A percentile compares a stretch with the other conserved stretches of the same genome.
These are phyloP conservation scores for Phytophthora megakarya DNA, from an alignment of 352 stramenopile species.

Conservation along the genomic window DNA sequence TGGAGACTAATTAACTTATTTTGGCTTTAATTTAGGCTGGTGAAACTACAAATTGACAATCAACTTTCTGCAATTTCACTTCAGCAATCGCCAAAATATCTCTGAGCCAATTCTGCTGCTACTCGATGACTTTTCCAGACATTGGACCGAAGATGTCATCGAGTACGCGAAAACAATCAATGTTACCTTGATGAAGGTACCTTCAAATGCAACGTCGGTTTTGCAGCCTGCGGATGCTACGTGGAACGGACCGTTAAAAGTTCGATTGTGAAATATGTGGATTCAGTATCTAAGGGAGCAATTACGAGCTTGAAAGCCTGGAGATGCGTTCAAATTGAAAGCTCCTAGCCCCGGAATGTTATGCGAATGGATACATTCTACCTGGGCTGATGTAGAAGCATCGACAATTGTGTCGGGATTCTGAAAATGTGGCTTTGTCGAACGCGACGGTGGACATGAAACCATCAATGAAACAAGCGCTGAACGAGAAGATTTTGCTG, in stretches of 20 bases:
- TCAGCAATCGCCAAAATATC: background rate
- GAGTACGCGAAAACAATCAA: conserved; percentile 1
- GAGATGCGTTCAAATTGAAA: background rate
- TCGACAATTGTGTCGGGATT: too few relatives aligned
- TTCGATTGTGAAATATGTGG: background rate
- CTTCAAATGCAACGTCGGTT: background rate
- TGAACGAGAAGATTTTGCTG: background rate
- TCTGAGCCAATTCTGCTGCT: background rate
- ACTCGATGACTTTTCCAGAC: conserved; percentile 2
- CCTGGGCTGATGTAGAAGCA: too few relatives aligned
- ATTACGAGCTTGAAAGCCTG: background rate
- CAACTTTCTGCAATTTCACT: background rate
- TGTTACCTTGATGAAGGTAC: background rate
- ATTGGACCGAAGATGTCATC: background rate
- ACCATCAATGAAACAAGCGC: too few relatives aligned
- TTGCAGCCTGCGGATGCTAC: background rate
- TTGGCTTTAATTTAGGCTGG: background rate
- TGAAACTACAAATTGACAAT: conserved; percentile 1
- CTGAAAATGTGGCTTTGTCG: too few relatives aligned
- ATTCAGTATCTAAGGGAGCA: background rate
- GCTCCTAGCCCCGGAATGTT: too few relatives aligned
- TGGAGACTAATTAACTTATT: background rate
- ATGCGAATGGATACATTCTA: too few relatives aligned
- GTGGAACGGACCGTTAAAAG: background rate
- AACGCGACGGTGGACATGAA: too few relatives aligned